Evolutionary conservation across 495 filamentous ascomycete genomes (phyloP).

Genomic region (Trichocladium uniseriatum): DNA sequence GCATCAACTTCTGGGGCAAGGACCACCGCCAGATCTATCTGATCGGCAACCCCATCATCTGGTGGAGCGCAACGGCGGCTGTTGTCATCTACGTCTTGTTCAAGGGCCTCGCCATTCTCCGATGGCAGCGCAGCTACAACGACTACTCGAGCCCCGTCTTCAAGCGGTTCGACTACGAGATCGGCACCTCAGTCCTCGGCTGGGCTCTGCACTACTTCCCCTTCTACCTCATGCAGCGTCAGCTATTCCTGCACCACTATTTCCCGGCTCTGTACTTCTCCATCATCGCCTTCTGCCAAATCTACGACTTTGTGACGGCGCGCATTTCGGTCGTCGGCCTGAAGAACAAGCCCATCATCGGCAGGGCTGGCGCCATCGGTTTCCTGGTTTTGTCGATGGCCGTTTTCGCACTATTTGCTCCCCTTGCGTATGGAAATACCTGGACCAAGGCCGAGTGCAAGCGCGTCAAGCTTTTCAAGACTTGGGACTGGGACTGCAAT

Average conservation of each 20-base stretch:
- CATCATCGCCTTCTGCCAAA: slow-evolving; percentile 77
- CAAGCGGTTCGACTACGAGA: slow-evolving; percentile 95
- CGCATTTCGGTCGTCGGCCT: slow-evolving; percentile 60
- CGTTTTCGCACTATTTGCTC: slow-evolving; percentile 77
- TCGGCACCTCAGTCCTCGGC: slow-evolving; percentile 79
- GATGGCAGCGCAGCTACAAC: slow-evolving; percentile 85
- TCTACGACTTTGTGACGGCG: slow-evolving; percentile 71
- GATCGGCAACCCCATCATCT: slow-evolving; percentile 89
- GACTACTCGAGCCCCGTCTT: slow-evolving; percentile 76
- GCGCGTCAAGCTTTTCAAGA: slow-evolving; percentile 72
- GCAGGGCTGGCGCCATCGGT: slow-evolving; percentile 54
- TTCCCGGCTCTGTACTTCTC: slow-evolving; percentile 87
- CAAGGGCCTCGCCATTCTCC: slow-evolving; percentile 78
- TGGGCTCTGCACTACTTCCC: slow-evolving; percentile 96
- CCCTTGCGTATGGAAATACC: slow-evolving; percentile 82
- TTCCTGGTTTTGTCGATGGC: slow-evolving; percentile 65
- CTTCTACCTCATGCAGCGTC: slow-evolving; percentile 92
- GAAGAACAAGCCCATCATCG: slow-evolving; percentile 60
- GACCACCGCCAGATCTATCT: slow-evolving; percentile 92
- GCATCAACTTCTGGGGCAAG: slow-evolving; percentile 99
- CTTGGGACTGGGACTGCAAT: slow-evolving; percentile 97
- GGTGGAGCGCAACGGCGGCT: slow-evolving; percentile 83
- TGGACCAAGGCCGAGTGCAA: slow-evolving; percentile 87
- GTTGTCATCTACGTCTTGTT: slow-evolving; percentile 69
- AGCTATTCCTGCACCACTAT: slow-evolving; percentile 93